Percentiles rank a stretch among this genome's conserved stretches.
These are phyloP conservation scores for Entoloma clypeatum DNA, from an alignment of 1,284 basidiomycete genomes.

Conservation along the genomic window DNA sequence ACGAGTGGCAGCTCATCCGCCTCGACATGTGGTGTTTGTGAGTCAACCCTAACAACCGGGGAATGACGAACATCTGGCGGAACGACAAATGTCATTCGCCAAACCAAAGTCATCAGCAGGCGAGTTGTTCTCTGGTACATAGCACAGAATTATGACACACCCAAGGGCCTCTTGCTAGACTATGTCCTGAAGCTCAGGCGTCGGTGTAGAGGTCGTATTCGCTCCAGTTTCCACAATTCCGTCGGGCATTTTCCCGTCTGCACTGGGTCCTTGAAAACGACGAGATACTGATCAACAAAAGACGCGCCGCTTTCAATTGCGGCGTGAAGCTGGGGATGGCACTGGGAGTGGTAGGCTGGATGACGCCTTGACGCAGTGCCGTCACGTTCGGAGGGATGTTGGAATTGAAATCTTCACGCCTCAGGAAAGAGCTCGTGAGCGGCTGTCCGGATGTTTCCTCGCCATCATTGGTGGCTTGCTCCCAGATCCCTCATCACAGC, in stretches of 20 bases:
- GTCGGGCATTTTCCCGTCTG: conserved; percentile 14
- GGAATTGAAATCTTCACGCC: background rate
- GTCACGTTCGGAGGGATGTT: conserved; percentile 11
- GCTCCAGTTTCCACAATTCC: conserved; percentile 13
- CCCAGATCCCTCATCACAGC: background rate
- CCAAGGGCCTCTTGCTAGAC: too few relatives aligned
- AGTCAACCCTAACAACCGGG: too few relatives aligned
- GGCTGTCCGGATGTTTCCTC: conserved; percentile 14
- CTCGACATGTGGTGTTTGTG: too few relatives aligned
- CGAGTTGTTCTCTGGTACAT: too few relatives aligned
- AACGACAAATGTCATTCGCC: too few relatives aligned
- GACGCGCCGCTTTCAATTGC: conserved; percentile 12
- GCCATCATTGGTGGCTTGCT: background rate
- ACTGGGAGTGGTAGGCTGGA: conserved; percentile 10
- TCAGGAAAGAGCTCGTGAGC: conserved; percentile 14
- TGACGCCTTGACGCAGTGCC: conserved; percentile 13
- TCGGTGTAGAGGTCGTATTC: background rate
- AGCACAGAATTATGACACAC: too few relatives aligned
- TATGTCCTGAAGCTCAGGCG: too few relatives aligned
- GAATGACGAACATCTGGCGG: too few relatives aligned
- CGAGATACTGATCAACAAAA: conserved; percentile 15
- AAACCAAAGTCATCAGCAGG: too few relatives aligned
- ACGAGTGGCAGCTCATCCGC: too few relatives aligned
- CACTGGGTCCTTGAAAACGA: background rate
- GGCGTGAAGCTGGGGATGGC: background rate